Evolutionary conservation across 345 rosid genomes (phyloP).

Genomic region (Geranium rotundifolium): DNA sequence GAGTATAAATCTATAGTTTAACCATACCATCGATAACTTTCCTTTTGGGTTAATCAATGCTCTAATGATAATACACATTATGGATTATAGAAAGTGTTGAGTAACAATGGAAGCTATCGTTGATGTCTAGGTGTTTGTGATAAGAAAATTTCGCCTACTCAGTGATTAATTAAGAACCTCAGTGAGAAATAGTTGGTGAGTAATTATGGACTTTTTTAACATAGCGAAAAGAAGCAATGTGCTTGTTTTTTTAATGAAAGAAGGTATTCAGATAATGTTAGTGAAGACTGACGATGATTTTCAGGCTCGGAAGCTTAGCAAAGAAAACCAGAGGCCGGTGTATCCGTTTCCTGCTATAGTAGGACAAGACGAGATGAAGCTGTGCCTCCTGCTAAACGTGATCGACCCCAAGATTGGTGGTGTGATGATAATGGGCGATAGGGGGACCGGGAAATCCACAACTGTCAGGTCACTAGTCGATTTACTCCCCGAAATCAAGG

Average conservation of each 20-base stretch:
- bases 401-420: slow-evolving; percentile 97
- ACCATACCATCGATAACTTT: too few relatives aligned
- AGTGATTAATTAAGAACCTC: neutral
- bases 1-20: too few relatives aligned
- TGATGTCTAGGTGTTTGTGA: neutral
- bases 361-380: slow-evolving; percentile 96
- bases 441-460: slow-evolving; percentile 91
- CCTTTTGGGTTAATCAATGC: too few relatives aligned
- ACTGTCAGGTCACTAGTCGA: slow-evolving; percentile 86
- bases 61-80: too few relatives aligned
- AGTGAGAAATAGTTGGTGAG: neutral
- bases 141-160: neutral
- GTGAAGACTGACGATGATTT: slow-evolving; percentile 11
- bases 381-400: slow-evolving; percentile 81
- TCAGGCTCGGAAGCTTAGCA: slow-evolving; percentile 47
- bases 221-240: neutral
- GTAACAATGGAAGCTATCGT: neutral
- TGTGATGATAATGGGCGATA: slow-evolving; percentile 95
- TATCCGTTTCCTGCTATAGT: slow-evolving; percentile 92
- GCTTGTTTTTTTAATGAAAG: neutral
- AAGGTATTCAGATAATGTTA: slow-evolving; percentile 5
- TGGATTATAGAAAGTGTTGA: neutral
- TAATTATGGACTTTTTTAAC: neutral
- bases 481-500: slow-evolving; percentile 75
- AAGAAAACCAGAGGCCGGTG: slow-evolving; percentile 75